These are phyloP conservation scores for Aspergillus panamensis DNA, from an alignment of 495 filamentous ascomycete species.

Conservation along the genomic window DNA sequence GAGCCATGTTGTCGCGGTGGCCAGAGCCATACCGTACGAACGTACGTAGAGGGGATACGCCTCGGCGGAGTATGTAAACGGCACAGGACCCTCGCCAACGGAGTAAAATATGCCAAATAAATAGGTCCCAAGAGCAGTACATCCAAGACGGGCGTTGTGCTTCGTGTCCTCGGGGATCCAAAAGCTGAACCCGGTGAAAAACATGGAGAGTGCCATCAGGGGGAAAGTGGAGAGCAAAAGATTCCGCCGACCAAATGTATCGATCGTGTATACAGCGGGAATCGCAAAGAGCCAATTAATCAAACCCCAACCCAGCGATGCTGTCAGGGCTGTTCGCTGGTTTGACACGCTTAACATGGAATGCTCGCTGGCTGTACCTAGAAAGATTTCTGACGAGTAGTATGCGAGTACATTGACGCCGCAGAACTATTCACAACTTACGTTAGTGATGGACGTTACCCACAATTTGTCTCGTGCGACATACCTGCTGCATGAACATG, in stretches of 20 bases:
- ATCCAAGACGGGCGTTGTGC: constrained; percentile 48
- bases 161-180: constrained; percentile 55
- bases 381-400: constrained; percentile 53
- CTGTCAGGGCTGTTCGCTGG: constrained; percentile 53
- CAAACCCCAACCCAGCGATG: constrained; percentile 72
- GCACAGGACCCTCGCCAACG: constrained; percentile 76
- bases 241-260: constrained; percentile 78
- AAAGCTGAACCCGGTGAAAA: constrained; percentile 80
- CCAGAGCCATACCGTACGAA: constrained; percentile 59
- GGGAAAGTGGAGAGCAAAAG: constrained; percentile 76
- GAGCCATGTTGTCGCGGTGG: constrained; percentile 40
- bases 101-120: constrained; percentile 74
- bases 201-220: constrained; percentile 65
- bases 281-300: constrained; percentile 77
- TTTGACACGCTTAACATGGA: constrained; percentile 36
- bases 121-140: constrained; percentile 68
- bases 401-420: constrained; percentile 60
- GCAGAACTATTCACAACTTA: constrained; percentile 17
- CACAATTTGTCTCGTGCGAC: constrained; percentile 3
- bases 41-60: constrained; percentile 73
- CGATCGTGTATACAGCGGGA: constrained; percentile 76
- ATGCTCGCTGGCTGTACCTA: constrained; percentile 28
- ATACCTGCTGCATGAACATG: constrained; percentile 84
- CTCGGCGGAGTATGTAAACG: constrained; percentile 81
- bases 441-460: background rate